Conservation (phyloP, 352 stramenopile genomes). For the Phytopythium mirpurense region DNA sequence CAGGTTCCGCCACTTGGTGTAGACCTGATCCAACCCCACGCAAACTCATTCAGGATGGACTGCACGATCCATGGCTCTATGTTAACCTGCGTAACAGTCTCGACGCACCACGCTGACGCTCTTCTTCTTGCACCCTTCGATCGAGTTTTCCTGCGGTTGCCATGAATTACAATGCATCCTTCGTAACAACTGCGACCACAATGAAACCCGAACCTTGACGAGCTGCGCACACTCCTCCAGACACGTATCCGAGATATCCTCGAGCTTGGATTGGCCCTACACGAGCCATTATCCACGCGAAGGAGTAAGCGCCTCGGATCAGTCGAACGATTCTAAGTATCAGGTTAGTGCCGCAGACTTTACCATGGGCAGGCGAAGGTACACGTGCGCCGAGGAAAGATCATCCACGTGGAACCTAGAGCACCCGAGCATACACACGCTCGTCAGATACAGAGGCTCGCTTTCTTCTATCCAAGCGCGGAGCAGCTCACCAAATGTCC, state of each 20-base stretch:
- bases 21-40: slow-evolving; percentile 61
- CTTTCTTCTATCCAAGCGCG: not conserved
- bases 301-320: too few relatives aligned
- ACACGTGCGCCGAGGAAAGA: slow-evolving; percentile 97
- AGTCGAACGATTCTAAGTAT: too few relatives aligned
- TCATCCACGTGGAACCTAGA: slow-evolving; percentile 97
- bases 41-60: too few relatives aligned
- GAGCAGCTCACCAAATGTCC: slow-evolving; percentile 88
- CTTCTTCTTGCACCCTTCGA: slow-evolving; percentile 92
- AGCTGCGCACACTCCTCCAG: slow-evolving; percentile 89
- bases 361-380: slow-evolving; percentile 91
- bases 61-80: too few relatives aligned
- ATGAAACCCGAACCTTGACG: slow-evolving; percentile 72
- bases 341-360: too few relatives aligned
- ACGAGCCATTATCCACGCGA: not conserved
- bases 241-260: slow-evolving; percentile 73
- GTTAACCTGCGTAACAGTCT: too few relatives aligned
- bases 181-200: not conserved
- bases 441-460: not conserved
- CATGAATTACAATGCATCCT: not conserved
- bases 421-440: not conserved
- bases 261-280: slow-evolving; percentile 63
- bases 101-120: slow-evolving; percentile 74
- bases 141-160: slow-evolving; percentile 81
- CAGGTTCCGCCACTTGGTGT: slow-evolving; percentile 92